phyloP scores from a whole-genome alignment of 129 eudicot species.

The Flaveria robusta region DNA sequence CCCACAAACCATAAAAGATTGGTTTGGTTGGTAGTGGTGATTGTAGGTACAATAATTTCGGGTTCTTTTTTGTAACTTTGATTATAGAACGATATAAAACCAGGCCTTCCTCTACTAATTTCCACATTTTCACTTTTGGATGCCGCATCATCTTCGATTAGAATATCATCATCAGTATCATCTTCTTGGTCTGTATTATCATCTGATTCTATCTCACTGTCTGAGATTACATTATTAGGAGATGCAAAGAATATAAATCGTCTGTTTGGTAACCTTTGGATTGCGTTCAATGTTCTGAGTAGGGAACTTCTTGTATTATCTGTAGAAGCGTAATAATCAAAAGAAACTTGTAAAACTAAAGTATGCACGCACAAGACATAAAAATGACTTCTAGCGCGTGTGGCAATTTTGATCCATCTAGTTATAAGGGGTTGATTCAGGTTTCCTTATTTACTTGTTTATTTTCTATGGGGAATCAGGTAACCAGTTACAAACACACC shows the following conservation, averaged over 20 bases:
- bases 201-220: conserved; percentile 51
- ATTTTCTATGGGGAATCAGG: background rate
- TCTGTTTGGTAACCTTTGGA: conserved; percentile 41
- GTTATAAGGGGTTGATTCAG: background rate
- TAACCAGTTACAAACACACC: conserved; percentile 11
- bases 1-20: conserved; percentile 78
- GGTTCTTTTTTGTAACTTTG: conserved; percentile 45
- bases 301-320: conserved; percentile 45
- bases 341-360: conserved; percentile 19
- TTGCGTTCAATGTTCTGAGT: conserved; percentile 41
- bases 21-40: conserved; percentile 39
- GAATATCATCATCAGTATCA: conserved; percentile 30
- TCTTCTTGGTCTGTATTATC: conserved; percentile 56
- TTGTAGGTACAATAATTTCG: conserved; percentile 30
- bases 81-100: conserved; percentile 70
- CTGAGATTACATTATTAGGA: conserved; percentile 40
- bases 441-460: background rate
- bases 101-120: conserved; percentile 72
- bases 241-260: conserved; percentile 41
- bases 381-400: background rate
- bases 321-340: conserved; percentile 27
- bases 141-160: conserved; percentile 38
- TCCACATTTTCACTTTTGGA: conserved; percentile 37
- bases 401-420: conserved; percentile 2
- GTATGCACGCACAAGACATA: background rate